Percentiles rank a stretch among this genome's conserved stretches.
phyloP scores from a whole-genome alignment of 2,329 filamentous ascomycete genomes.

The Xenoacremonium recifei region DNA sequence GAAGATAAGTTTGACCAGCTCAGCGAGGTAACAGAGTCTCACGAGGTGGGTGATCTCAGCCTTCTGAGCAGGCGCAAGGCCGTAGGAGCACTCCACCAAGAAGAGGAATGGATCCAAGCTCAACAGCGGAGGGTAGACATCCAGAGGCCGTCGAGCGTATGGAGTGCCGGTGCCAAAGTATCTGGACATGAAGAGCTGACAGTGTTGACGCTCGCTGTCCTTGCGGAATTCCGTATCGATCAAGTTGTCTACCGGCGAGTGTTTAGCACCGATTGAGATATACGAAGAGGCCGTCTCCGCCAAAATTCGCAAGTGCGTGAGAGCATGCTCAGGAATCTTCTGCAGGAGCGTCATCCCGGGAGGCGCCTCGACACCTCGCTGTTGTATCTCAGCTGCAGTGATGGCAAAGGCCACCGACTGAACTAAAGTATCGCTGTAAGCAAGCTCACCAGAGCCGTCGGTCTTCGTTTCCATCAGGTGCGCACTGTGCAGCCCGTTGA shows the following conservation, averaged over 20 bases:
- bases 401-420: constrained; percentile 79
- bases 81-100: constrained; percentile 74
- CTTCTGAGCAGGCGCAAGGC: constrained; percentile 63
- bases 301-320: constrained; percentile 85
- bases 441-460: constrained; percentile 43
- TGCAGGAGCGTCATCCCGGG: constrained; percentile 75
- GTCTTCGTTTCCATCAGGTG: constrained; percentile 31
- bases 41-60: constrained; percentile 78
- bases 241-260: constrained; percentile 56
- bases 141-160: constrained; percentile 39
- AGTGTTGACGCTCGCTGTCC: constrained; percentile 70
- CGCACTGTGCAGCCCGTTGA: constrained; percentile 49
- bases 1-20: constrained; percentile 79
- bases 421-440: constrained; percentile 58
- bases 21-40: constrained; percentile 83
- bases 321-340: constrained; percentile 76
- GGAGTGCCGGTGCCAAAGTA: constrained; percentile 44
- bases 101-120: constrained; percentile 75
- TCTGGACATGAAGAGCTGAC: constrained; percentile 69
- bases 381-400: constrained; percentile 84
- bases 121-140: constrained; percentile 58
- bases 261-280: constrained; percentile 71
- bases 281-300: constrained; percentile 88
- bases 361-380: constrained; percentile 77
- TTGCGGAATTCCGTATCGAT: constrained; percentile 65